Evolutionary conservation across 2,329 filamentous ascomycete species (phyloP).

Genomic region (Madurella mycetomatis): DNA sequence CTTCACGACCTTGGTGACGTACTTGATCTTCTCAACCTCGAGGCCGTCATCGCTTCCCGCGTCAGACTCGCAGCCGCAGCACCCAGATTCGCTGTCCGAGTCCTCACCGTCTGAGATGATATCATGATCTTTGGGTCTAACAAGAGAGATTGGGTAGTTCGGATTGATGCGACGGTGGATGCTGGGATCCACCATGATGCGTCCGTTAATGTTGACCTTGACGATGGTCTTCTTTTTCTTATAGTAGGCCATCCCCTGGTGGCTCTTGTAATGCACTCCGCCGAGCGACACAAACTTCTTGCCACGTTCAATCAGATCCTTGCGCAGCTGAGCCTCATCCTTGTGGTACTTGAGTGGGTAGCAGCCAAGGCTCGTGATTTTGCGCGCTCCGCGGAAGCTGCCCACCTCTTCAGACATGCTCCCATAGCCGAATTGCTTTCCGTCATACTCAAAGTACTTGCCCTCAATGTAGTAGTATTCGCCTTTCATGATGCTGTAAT

Average conservation of each 20-base stretch:
- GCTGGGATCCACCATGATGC: slow-evolving; percentile 82
- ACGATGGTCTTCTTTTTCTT: slow-evolving; percentile 72
- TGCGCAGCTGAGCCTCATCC: slow-evolving; percentile 59
- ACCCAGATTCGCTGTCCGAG: slow-evolving; percentile 40
- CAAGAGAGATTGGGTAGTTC: slow-evolving; percentile 73
- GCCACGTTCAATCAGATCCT: slow-evolving; percentile 70
- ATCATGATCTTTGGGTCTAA: slow-evolving; percentile 68
- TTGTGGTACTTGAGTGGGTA: slow-evolving; percentile 80
- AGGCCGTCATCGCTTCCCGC: slow-evolving; percentile 38
- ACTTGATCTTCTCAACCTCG: slow-evolving; percentile 40
- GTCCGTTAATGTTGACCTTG: slow-evolving; percentile 80
- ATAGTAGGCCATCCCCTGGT: slow-evolving; percentile 79
- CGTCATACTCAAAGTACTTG: slow-evolving; percentile 81
- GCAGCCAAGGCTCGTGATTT: slow-evolving; percentile 72
- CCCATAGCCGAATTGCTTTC: slow-evolving; percentile 77
- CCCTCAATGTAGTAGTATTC: slow-evolving; percentile 75
- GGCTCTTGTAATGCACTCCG: slow-evolving; percentile 77
- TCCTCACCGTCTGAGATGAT: slow-evolving; percentile 48
- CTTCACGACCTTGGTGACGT: slow-evolving; percentile 50
- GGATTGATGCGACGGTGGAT: slow-evolving; percentile 81
- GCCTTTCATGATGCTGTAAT: slow-evolving; percentile 64
- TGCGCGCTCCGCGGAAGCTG: slow-evolving; percentile 73
- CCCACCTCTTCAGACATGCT: slow-evolving; percentile 64
- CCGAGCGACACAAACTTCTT: slow-evolving; percentile 78
- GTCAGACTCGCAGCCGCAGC: slow-evolving; percentile 37